phyloP scores from a whole-genome alignment of 148 eudicot genomes.

The Fagopyrum tataricum region DNA sequence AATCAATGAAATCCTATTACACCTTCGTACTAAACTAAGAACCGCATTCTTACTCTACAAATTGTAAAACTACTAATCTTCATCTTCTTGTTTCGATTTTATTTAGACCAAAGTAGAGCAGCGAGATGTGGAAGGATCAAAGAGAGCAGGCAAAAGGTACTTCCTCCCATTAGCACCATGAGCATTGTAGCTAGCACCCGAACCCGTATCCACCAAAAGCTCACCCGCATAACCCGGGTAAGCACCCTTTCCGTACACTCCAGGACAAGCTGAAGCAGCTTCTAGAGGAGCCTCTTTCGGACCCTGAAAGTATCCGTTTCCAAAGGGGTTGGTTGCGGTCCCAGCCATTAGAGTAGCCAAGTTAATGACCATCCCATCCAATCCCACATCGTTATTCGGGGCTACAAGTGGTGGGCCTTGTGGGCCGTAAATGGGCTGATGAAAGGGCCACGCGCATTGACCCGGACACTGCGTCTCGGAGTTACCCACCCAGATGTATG shows the following conservation, averaged over 20 bases:
- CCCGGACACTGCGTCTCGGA: slow-evolving; percentile 52
- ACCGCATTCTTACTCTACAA: too few species aligned
- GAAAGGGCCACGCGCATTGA: slow-evolving; percentile 73
- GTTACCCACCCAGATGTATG: background rate
- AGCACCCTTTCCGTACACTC: slow-evolving; percentile 55
- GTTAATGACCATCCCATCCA: background rate
- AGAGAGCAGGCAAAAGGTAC: slow-evolving; percentile 19
- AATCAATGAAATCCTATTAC: too few species aligned
- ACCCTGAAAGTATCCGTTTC: slow-evolving; percentile 56
- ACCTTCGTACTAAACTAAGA: too few species aligned
- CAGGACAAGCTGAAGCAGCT: slow-evolving; percentile 50
- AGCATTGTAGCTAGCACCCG: slow-evolving; percentile 55
- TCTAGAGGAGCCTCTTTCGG: slow-evolving; percentile 57
- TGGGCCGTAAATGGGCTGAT: background rate
- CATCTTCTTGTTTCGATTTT: too few species aligned
- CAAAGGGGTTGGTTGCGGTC: slow-evolving; percentile 63
- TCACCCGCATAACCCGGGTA: slow-evolving; percentile 65
- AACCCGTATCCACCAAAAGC: slow-evolving; percentile 35
- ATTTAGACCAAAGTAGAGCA: slow-evolving; percentile 20
- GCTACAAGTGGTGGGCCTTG: background rate
- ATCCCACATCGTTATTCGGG: background rate
- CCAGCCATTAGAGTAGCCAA: slow-evolving; percentile 33
- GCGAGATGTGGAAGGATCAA: slow-evolving; percentile 11
- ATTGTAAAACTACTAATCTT: too few species aligned
- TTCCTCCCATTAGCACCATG: slow-evolving; percentile 19